Percentiles rank a stretch among this genome's conserved stretches.
Conservation (phyloP, 257 asterid species). For the Solanum medicagineum region DNA sequence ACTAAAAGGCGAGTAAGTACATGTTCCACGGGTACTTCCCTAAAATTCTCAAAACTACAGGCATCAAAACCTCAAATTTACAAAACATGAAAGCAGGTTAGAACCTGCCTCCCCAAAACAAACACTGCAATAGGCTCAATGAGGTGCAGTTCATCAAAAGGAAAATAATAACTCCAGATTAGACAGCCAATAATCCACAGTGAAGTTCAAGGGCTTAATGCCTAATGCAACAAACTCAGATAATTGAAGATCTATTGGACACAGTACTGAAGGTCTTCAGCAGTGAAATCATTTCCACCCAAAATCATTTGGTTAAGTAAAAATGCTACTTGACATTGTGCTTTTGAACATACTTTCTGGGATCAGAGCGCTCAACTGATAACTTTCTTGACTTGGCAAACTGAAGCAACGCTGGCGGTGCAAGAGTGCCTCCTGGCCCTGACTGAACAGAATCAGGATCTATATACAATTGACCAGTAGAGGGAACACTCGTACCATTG, state of each 20-base stretch:
- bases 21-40: neutral
- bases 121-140: neutral
- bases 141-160: neutral
- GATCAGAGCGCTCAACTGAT: conserved; percentile 80
- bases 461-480: conserved; percentile 55
- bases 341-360: conserved; percentile 61
- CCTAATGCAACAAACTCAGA: neutral
- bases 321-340: neutral
- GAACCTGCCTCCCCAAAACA: neutral
- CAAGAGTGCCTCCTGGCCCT: conserved; percentile 54
- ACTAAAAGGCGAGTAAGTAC: neutral
- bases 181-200: neutral
- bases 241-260: neutral
- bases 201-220: neutral
- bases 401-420: conserved; percentile 66
- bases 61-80: neutral
- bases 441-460: conserved; percentile 74
- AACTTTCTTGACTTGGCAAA: conserved; percentile 86
- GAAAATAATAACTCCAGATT: neutral
- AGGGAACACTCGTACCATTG: conserved; percentile 34
- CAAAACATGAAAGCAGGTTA: neutral
- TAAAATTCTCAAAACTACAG: neutral
- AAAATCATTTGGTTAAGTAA: neutral
- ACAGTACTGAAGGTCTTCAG: neutral
- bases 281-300: neutral